Conservation (phyloP, 345 rosid species). For the Murraya paniculata region DNA sequence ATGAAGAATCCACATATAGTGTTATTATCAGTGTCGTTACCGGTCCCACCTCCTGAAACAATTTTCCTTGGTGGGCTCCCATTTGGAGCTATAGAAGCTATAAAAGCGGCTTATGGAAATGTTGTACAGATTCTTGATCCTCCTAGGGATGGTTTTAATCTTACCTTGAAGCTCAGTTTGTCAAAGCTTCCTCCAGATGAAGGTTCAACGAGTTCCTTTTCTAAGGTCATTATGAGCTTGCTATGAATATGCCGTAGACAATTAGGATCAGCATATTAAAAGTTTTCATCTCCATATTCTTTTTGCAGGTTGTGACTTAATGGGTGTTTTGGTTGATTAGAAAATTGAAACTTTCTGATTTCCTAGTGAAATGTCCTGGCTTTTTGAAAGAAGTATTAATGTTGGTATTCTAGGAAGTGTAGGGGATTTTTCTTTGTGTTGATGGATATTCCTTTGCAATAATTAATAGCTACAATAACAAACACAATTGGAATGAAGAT, state of each 20-base stretch:
- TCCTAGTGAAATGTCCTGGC: not conserved
- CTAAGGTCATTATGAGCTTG: slow-evolving; percentile 48
- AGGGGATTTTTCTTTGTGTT: not conserved
- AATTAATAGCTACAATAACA: not conserved
- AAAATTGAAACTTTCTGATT: not conserved
- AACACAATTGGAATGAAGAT: not conserved
- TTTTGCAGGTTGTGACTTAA: not conserved
- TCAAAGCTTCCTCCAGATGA: slow-evolving; percentile 83
- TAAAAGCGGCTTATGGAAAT: slow-evolving; percentile 71
- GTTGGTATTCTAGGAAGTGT: not conserved
- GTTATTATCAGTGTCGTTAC: slow-evolving; percentile 77
- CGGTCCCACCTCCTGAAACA: slow-evolving; percentile 83
- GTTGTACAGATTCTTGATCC: slow-evolving; percentile 96
- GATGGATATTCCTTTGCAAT: not conserved
- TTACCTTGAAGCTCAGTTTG: slow-evolving; percentile 87
- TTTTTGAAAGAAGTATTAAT: not conserved
- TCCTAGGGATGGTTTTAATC: slow-evolving; percentile 91
- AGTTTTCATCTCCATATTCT: not conserved
- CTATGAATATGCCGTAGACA: slow-evolving; percentile 16
- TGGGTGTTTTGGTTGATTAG: not conserved
- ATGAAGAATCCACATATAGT: slow-evolving; percentile 78
- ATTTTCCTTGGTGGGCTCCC: slow-evolving; percentile 84
- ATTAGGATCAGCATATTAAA: slow-evolving; percentile 9
- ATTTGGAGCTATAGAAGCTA: slow-evolving; percentile 90
- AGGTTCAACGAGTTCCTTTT: slow-evolving; percentile 62